Base-by-base conservation (phyloP, 2,329 filamentous ascomycete species). In the Chaetomium sp. region DNA sequence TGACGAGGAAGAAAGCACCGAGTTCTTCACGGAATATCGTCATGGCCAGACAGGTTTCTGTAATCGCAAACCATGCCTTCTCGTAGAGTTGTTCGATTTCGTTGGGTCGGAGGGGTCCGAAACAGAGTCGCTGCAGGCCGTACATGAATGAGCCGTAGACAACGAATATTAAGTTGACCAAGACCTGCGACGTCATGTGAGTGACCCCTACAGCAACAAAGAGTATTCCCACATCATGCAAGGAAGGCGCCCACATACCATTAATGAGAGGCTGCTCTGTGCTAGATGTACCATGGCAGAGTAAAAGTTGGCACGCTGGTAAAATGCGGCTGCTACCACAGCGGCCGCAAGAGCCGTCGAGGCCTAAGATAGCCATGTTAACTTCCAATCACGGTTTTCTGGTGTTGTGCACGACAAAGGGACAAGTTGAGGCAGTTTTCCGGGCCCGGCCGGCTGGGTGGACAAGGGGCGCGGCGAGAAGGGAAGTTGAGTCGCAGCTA, bases 51-150 rank as follows among this genome's bases (percentile, higher is more conserved):
- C 91, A 89, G 61, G 94, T 99, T 74, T 99, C 94, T 47, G 92
- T 96, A 42, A 97, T 89, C 41, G 94, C 92, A 68, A 96, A 96
- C 95, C 95, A 99, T 49, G 89, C 91, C 72, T 92, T 92, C 72
- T 99, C 94, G 69, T 95, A 96, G 11, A 99, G 82, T 70, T 97
- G 92, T 72, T 99, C 95, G 66, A 94, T 88, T 76, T 99, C 94
- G 75, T 95, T 89, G 33, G 91, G 87, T 63, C 95, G 90, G 27
- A 99, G 82, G 14, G 84, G 86, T 58, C 94, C 94, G 68, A 92
- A 99, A 69, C 95, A 89, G 52, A 96, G 77, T 65, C 91, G 86
- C 69, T 96, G 94, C 14, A 99, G 80, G 57, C 85, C 88, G 72
- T 91, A 95, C 60, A 96, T 83, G 64, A 95, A 81, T 64, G 83